These are phyloP conservation scores for Volutella citrinella DNA, from an alignment of 2,329 filamentous ascomycete species.

Conservation along the genomic window DNA sequence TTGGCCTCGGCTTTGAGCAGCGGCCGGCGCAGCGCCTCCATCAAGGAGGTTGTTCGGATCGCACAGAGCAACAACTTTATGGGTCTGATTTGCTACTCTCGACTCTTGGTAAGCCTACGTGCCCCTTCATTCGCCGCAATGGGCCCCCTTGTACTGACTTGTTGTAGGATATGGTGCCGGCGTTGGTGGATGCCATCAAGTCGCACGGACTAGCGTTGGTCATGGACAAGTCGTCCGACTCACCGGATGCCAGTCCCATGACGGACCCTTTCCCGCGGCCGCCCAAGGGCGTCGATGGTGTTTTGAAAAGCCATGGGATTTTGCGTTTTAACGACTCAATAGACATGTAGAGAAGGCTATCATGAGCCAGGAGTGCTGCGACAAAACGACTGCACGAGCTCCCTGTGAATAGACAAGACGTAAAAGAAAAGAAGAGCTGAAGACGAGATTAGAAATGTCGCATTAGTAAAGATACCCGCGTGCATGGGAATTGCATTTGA, in stretches of 20 bases:
- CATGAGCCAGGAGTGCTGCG: conserved; percentile 18
- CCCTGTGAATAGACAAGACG: conserved; percentile 15
- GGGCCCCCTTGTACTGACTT: conserved; percentile 1
- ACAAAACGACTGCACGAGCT: conserved; percentile 13
- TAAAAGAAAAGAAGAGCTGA: no score
- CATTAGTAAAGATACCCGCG: no score
- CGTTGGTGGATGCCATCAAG: conserved; percentile 89
- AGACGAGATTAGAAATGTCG: no score
- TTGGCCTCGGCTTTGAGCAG: conserved; percentile 46
- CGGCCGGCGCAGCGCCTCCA: conserved; percentile 73
- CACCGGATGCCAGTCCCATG: conserved; percentile 36
- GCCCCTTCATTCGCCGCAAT: no score
- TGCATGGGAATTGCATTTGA: conserved; percentile 12
- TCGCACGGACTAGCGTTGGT: conserved; percentile 90
- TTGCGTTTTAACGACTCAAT: conserved; percentile 92
- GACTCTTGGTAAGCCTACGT: conserved; percentile 67
- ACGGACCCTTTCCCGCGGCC: conserved; percentile 56
- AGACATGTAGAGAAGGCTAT: conserved; percentile 51
- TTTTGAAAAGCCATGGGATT: conserved; percentile 81
- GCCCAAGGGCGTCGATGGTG: conserved; percentile 81
- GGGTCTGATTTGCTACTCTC: conserved; percentile 88
- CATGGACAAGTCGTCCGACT: conserved; percentile 73
- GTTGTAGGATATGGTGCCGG: conserved; percentile 81
- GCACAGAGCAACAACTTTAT: conserved; percentile 97
- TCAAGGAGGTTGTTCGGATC: conserved; percentile 92